These are phyloP conservation scores for Helicostylum pulchrum DNA, from an alignment of 192 early-diverging fungal species.

Conservation along the genomic window DNA sequence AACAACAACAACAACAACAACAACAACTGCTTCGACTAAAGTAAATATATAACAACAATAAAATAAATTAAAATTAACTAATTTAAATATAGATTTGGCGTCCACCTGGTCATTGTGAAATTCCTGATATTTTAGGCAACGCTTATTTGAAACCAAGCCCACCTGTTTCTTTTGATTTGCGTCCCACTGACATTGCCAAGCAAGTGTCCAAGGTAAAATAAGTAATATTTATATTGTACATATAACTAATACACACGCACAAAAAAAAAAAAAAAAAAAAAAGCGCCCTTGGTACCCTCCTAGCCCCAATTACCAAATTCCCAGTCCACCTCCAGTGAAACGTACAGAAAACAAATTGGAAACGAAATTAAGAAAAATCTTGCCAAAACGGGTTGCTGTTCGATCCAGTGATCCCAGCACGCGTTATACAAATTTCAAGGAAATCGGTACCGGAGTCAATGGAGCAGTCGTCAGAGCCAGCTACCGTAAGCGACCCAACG, in stretches of 20 bases:
- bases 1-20: not conserved
- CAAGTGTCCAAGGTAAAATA: constrained; percentile 28
- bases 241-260: not conserved
- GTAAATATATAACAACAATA: not conserved
- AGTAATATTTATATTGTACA: not conserved
- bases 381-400: constrained; percentile 22
- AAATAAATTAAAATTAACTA: not conserved
- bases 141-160: constrained; percentile 33
- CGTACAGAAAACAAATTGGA: constrained; percentile 35
- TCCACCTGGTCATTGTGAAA: constrained; percentile 34
- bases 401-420: constrained; percentile 22
- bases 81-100: constrained; percentile 26
- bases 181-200: constrained; percentile 24
- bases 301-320: constrained; percentile 30
- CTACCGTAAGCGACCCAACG: constrained; percentile 25
- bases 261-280: not conserved
- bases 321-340: constrained; percentile 28
- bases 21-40: not conserved
- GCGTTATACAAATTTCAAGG: constrained; percentile 29
- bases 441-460: constrained; percentile 37
- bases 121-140: constrained; percentile 37
- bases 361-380: constrained; percentile 24
- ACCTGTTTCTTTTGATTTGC: constrained; percentile 19
- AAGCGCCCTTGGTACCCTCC: constrained; percentile 38
- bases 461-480: constrained; percentile 37